Base-by-base conservation (phyloP, 2,329 filamentous ascomycete genomes). In the Colletotrichum godetiae region DNA sequence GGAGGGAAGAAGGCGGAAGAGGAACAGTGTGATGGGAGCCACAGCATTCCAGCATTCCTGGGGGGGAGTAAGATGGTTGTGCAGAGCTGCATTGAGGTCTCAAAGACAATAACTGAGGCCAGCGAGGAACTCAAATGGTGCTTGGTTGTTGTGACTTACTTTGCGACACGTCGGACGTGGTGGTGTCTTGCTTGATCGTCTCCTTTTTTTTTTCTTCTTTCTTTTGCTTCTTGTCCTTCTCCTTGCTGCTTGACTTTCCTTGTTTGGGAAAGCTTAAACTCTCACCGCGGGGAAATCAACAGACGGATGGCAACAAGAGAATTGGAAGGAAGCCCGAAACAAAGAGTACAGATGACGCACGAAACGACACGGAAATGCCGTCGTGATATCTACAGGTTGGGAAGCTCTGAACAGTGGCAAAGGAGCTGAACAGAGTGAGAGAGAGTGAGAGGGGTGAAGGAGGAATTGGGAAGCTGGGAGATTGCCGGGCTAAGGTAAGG, bases 111-210 rank as follows among this genome's bases (percentile, higher is more conserved):
- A 71, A 71, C 61, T 71, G 63, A 62, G 56, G 37, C 4, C 42
- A 37, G 29, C 64, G 33, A 71, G 22, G 63, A 56, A 35, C 7
- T 15, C 37, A 15, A 24, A 42, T 58, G 29, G 49, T 37, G 37
- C 24, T n/a, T 11, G 37, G n/a, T 24, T 49, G 57, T 29, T 33
- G 46, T 52, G n/a, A 70, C 70, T 70, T 33, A 73, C 70, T 55
- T 73, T 46, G 67, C 56, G 70, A 70, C 52, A 57, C 67, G 70
- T 73, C 49, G 46, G 35, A 70, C 60, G 53, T 29, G 35, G 59
- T 46, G 31, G 11, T 31, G 31, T 55, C 33, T 60, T 46, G 59
- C 37, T 42, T 42, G 13, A 5, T 42, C 37, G 35, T 52, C 46
- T 70, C 60, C 59, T 70, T 70, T 31, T n/a, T 62, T 19, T 12